Evolutionary conservation across 257 asterid genomes (phyloP), one percentile per base, ranked within the genome.

Genomic region (Fraxinus pennsylvanica): DNA sequence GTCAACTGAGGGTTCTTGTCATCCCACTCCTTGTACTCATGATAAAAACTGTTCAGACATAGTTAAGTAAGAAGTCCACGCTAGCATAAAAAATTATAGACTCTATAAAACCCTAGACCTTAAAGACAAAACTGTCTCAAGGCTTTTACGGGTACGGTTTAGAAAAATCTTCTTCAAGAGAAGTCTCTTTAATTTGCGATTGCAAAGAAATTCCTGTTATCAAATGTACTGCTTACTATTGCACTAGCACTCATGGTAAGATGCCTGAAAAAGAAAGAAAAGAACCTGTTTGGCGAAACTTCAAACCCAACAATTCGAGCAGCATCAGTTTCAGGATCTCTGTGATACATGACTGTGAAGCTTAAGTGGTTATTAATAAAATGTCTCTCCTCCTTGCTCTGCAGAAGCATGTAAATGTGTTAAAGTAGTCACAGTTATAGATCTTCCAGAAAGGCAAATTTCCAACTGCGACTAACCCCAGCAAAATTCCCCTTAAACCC

Each of bases 261-360:
- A 63, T 10, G 36, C 35, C 69, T 22, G 35, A 25, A 3, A 63
- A 7, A 27, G 17, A 63, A 22, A 63, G 69, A 63, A 63, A 63
- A 25, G 8, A 73, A 82, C 85, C 85, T 82, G 85, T 52, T 77
- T 78, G 85, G 85, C 29, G 78, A 68, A 68, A 82, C 85, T 78
- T 82, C 85, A 74, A 82, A 82, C 29, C 85, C 85, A 45, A 82
- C 85, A 43, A 82, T 82, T 74, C 85, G 82, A 77, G 82, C 80
- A 45, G 80, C 74, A 61, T 82, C 85, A 41, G 74, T 78, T 74
- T 74, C 80, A 68, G 72, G 81, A 82, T 78, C 80, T 45, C 65
- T 78, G 80, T 82, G 85, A 73, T 82, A 82, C 66, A 50, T 78
- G 73, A 82, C 85, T 82, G 59, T 79, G 79, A 82, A 82, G 79